A percentile compares a stretch with the other conserved stretches of the same genome.
phyloP scores from a whole-genome alignment of 1,284 basidiomycete genomes.

The Cutaneotrichosporon cutaneum region DNA sequence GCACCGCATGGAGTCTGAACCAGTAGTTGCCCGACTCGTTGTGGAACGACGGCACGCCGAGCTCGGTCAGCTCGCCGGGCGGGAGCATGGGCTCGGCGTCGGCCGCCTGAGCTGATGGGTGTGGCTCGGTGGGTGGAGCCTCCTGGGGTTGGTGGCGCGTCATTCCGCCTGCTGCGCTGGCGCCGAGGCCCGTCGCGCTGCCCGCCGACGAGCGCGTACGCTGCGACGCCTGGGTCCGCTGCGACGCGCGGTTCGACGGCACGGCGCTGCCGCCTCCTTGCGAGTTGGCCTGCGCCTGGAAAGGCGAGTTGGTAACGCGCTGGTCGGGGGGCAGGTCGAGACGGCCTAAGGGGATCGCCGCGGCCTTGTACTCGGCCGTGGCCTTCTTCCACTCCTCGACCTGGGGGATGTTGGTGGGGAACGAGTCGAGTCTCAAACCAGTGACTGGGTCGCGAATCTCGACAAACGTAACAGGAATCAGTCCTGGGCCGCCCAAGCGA shows the following conservation, averaged over 20 bases:
- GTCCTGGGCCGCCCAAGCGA: slow-evolving; percentile 85
- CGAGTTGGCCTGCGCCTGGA: slow-evolving; percentile 8
- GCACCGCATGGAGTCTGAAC: slow-evolving; percentile 90
- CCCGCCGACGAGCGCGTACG: slow-evolving; percentile 7
- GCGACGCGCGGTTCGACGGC: slow-evolving; percentile 25
- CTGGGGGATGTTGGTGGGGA: slow-evolving; percentile 76
- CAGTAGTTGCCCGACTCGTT: slow-evolving; percentile 94
- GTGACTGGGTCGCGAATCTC: slow-evolving; percentile 90
- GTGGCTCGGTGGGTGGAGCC: not conserved
- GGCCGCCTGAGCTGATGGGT: slow-evolving; percentile 8
- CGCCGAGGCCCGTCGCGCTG: not conserved
- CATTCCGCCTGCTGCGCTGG: not conserved
- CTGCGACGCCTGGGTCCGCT: slow-evolving; percentile 31
- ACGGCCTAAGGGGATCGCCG: slow-evolving; percentile 88
- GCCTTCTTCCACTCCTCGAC: slow-evolving; percentile 98
- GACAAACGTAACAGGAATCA: slow-evolving; percentile 96
- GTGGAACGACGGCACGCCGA: slow-evolving; percentile 95
- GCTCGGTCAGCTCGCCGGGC: slow-evolving; percentile 78
- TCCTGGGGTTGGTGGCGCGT: not conserved
- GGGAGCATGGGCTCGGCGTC: slow-evolving; percentile 58
- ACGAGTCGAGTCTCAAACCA: slow-evolving; percentile 66
- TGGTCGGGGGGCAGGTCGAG: slow-evolving; percentile 65
- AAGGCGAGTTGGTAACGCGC: slow-evolving; percentile 42
- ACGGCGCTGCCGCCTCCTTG: slow-evolving; percentile 3
- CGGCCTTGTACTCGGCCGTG: slow-evolving; percentile 92